Conservation (phyloP, 768 basidiomycete genomes). For the Suillus spraguei region DNA sequence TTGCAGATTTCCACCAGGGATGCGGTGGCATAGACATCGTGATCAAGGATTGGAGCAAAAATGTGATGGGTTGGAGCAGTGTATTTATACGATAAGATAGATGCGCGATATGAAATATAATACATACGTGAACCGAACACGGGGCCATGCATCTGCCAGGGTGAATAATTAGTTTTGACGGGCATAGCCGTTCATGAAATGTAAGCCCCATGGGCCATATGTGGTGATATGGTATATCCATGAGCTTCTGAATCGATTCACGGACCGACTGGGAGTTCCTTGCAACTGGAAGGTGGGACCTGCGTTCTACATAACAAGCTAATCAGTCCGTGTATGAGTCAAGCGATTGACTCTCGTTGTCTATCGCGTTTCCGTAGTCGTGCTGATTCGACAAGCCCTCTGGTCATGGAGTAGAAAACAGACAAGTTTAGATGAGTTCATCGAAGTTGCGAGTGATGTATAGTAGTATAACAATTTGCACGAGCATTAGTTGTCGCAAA, state of each 20-base stretch:
- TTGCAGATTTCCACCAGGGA: slow-evolving; percentile 60
- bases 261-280: no score
- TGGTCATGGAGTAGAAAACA: no score
- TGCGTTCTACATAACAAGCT: neutral
- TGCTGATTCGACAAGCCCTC: no score
- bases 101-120: neutral
- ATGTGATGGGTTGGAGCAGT: neutral
- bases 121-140: neutral
- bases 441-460: no score
- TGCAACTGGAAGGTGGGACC: no score
- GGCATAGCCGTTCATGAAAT: neutral
- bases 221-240: neutral
- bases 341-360: no score
- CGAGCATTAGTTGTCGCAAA: no score
- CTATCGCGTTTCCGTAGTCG: no score
- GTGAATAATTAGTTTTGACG: neutral
- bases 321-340: neutral
- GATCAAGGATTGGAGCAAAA: neutral
- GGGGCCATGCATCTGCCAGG: neutral
- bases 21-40: slow-evolving; percentile 17
- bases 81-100: slow-evolving; percentile 1
- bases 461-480: neutral
- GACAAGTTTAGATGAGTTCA: no score
- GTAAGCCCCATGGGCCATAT: neutral
- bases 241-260: neutral